Conservation (phyloP, 1,284 basidiomycete genomes). For the Phlebopus sp. region DNA sequence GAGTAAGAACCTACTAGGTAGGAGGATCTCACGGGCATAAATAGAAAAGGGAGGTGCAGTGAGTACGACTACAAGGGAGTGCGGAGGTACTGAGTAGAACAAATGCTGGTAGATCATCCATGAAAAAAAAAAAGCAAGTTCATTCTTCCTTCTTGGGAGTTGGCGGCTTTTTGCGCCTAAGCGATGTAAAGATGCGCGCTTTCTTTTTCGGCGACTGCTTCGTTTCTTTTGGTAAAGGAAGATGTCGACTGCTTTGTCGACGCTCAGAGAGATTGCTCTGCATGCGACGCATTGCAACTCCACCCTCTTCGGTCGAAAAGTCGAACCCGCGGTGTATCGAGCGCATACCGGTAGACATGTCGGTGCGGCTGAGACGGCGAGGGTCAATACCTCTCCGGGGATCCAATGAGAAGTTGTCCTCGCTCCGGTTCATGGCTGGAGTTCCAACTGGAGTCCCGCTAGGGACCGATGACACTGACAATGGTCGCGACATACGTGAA, state of each 20-base stretch:
- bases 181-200: conserved; percentile 29
- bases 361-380: conserved; percentile 60
- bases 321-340: conserved; percentile 78
- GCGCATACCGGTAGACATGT: conserved; percentile 80
- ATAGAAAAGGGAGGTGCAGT: conserved; percentile 28
- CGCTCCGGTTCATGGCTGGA: conserved; percentile 19
- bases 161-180: conserved; percentile 33
- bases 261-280: conserved; percentile 74
- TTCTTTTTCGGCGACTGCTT: conserved; percentile 25
- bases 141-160: conserved; percentile 27
- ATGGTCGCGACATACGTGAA: conserved; percentile 23
- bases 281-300: conserved; percentile 77
- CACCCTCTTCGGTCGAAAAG: conserved; percentile 81
- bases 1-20: conserved; percentile 1
- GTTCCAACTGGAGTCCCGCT: conserved; percentile 18
- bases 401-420: conserved; percentile 30
- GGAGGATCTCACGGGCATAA: conserved; percentile 16
- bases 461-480: conserved; percentile 21
- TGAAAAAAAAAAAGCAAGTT: conserved; percentile 1
- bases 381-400: conserved; percentile 37
- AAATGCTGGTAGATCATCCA: conserved; percentile 28
- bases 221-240: conserved; percentile 21
- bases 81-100: conserved; percentile 11
- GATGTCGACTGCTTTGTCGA: conserved; percentile 40
- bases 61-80: conserved; percentile 21